These are phyloP conservation scores for Hylodesmum podocarpum DNA, from an alignment of 306 rosid genomes.

Conservation along the genomic window DNA sequence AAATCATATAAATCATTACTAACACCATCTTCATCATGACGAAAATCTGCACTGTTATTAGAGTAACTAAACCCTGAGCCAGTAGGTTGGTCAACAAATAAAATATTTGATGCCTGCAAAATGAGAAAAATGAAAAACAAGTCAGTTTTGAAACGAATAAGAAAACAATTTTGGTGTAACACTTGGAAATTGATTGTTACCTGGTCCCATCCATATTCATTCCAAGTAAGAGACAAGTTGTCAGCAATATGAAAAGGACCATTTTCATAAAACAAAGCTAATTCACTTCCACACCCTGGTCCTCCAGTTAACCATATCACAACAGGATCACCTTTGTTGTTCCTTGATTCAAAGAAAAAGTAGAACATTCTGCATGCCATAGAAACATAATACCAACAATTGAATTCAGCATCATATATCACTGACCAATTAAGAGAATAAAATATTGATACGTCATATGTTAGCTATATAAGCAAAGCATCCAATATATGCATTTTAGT, in stretches of 20 bases:
- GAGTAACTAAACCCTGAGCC: slow-evolving; percentile 96
- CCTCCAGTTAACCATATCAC: slow-evolving; percentile 98
- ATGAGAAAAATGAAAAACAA: background rate
- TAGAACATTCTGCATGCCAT: slow-evolving; percentile 68
- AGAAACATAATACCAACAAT: background rate
- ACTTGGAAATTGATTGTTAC: slow-evolving; percentile 18
- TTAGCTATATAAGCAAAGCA: no score
- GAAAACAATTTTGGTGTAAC: background rate
- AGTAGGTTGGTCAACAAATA: slow-evolving; percentile 81
- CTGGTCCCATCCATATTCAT: slow-evolving; percentile 92
- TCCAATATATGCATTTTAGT: no score
- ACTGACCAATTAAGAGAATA: no score
- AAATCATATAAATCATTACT: slow-evolving; percentile 85
- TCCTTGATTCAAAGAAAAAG: slow-evolving; percentile 86
- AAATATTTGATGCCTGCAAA: slow-evolving; percentile 78
- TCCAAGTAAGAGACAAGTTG: slow-evolving; percentile 79
- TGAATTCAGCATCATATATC: background rate
- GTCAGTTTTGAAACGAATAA: background rate
- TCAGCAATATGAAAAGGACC: slow-evolving; percentile 74
- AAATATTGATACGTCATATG: no score
- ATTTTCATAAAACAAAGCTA: slow-evolving; percentile 89
- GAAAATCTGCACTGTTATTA: slow-evolving; percentile 51
- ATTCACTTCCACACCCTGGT: slow-evolving; percentile 87
- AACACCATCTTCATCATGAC: slow-evolving; percentile 69
- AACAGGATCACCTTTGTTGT: slow-evolving; percentile 52